A percentile compares a stretch with the other conserved stretches of the same genome.
Evolutionary conservation across 768 basidiomycete species (phyloP).

Genomic region (Cystobasidium tubakii): DNA sequence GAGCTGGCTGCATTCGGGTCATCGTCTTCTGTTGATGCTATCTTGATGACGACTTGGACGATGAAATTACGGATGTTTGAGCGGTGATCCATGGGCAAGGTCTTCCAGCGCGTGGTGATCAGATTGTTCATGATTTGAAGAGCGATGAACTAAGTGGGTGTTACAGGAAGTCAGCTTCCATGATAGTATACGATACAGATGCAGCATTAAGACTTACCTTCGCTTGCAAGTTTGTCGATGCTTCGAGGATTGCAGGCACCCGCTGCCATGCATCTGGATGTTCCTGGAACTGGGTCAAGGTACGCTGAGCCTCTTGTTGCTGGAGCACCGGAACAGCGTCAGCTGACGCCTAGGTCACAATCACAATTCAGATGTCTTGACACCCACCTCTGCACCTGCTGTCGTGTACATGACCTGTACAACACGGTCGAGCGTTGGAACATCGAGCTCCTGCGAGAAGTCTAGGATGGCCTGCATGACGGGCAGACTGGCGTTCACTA

Average conservation of each 20-base stretch:
- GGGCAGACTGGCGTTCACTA: neutral
- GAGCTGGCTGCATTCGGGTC: slow-evolving; percentile 48
- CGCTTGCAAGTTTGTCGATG: slow-evolving; percentile 72
- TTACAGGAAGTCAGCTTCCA: slow-evolving; percentile 11
- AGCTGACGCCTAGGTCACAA: too few species aligned
- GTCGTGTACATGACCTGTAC: slow-evolving; percentile 87
- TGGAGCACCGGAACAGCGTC: slow-evolving; percentile 47
- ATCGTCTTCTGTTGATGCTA: slow-evolving; percentile 72
- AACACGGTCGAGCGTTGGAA: slow-evolving; percentile 84
- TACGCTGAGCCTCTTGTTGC: slow-evolving; percentile 92
- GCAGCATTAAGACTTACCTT: slow-evolving; percentile 48
- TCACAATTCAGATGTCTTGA: neutral
- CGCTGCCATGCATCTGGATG: slow-evolving; percentile 94
- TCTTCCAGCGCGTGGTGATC: slow-evolving; percentile 91
- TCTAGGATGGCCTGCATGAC: slow-evolving; percentile 44
- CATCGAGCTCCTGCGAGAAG: slow-evolving; percentile 71
- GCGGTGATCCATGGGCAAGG: slow-evolving; percentile 85
- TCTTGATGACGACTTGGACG: slow-evolving; percentile 84
- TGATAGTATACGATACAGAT: neutral
- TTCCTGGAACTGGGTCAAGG: slow-evolving; percentile 93
- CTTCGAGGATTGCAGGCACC: slow-evolving; percentile 87
- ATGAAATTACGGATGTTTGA: slow-evolving; percentile 95
- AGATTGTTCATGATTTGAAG: slow-evolving; percentile 94
- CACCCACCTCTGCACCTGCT: slow-evolving; percentile 66
- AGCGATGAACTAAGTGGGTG: slow-evolving; percentile 70